phyloP scores from a whole-genome alignment of 345 rosid genomes.

The Corchorus capsularis region DNA sequence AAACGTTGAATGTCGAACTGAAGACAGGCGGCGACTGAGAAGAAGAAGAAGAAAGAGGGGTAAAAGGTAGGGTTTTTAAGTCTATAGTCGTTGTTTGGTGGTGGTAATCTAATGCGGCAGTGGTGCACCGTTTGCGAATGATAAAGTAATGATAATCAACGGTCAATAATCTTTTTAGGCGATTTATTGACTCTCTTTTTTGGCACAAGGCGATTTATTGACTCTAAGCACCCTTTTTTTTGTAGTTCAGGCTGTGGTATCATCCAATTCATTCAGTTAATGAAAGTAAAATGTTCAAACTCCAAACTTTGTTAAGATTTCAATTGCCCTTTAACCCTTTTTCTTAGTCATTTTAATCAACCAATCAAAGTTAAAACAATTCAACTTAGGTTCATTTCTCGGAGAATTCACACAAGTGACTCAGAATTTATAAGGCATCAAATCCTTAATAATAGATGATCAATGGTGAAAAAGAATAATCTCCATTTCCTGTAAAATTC shows the following conservation, averaged over 20 bases:
- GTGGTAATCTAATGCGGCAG: background rate
- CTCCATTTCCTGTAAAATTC: background rate
- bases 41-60: too few species aligned
- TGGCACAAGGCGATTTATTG: too few species aligned
- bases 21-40: background rate
- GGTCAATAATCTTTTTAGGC: background rate
- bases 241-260: too few species aligned
- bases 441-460: background rate
- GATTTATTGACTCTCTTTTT: too few species aligned
- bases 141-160: background rate
- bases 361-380: background rate
- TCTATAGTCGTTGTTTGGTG: background rate
- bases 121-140: background rate
- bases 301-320: too few species aligned
- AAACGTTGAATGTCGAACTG: slow-evolving; percentile 6
- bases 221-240: too few species aligned
- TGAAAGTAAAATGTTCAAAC: too few species aligned
- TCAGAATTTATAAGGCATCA: background rate
- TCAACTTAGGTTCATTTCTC: background rate
- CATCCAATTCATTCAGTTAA: too few species aligned
- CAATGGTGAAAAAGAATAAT: background rate
- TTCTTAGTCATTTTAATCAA: too few species aligned
- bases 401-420: background rate
- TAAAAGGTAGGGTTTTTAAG: background rate
- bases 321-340: too few species aligned